phyloP scores from a whole-genome alignment of 2,329 filamentous ascomycete genomes.

The Tricladium varicosporioides region DNA sequence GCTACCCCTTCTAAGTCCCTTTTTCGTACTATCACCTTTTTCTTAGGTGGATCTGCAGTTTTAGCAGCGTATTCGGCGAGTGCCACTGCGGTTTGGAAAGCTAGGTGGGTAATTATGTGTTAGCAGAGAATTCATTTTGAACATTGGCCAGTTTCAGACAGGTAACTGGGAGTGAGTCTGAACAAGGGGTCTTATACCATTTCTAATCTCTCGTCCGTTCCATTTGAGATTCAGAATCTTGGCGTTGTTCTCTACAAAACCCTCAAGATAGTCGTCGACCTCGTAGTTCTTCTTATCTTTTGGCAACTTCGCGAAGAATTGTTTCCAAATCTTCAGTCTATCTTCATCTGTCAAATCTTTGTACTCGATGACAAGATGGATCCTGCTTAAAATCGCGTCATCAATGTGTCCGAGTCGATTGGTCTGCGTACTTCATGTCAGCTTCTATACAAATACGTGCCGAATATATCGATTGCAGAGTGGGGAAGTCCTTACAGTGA shows the following conservation, averaged over 20 bases:
- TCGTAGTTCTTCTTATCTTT: not conserved
- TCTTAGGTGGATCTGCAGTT: no score
- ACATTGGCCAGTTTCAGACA: no score
- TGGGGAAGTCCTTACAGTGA: slow-evolving; percentile 27
- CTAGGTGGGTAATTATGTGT: not conserved
- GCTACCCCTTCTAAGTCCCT: no score
- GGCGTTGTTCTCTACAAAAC: not conserved
- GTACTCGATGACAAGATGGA: slow-evolving; percentile 31
- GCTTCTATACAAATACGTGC: no score
- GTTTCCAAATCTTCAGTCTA: not conserved
- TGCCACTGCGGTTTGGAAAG: not conserved
- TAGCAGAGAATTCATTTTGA: no score
- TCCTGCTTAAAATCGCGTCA: slow-evolving; percentile 35
- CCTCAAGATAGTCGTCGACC: not conserved
- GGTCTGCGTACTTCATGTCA: slow-evolving; percentile 13
- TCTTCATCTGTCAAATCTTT: not conserved
- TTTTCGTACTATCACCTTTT: no score
- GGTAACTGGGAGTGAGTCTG: no score
- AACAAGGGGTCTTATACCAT: no score
- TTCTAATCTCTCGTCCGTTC: not conserved
- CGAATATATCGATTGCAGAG: no score
- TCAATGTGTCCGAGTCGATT: slow-evolving; percentile 39
- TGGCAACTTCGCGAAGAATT: not conserved
- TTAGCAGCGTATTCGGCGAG: not conserved
- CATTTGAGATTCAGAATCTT: not conserved